Conservation (phyloP, 257 asterid genomes). For the Solanum neorickii region DNA sequence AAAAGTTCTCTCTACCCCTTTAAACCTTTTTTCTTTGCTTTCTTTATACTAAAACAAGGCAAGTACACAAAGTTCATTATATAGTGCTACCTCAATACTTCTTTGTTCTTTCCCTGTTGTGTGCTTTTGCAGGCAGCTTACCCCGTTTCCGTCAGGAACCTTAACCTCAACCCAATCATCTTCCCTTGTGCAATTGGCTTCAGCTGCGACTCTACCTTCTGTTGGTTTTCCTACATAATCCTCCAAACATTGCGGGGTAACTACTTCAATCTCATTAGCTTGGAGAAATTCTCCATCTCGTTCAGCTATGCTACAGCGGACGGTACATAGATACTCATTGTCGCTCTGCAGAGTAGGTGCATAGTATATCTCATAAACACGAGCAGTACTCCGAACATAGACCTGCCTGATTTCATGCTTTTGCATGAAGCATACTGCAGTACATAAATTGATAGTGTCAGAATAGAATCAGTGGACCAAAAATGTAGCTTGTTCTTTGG, state of each 20-base stretch:
- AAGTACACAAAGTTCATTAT: neutral
- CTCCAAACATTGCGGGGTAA: slow-evolving; percentile 15
- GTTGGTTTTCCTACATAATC: slow-evolving; percentile 11
- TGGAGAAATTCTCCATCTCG: slow-evolving; percentile 52
- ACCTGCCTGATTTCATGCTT: slow-evolving; percentile 56
- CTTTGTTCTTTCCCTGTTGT: neutral
- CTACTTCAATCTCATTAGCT: slow-evolving; percentile 24
- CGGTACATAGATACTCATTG: slow-evolving; percentile 74
- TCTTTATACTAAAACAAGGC: neutral
- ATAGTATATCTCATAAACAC: slow-evolving; percentile 72
- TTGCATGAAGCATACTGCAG: slow-evolving; percentile 55
- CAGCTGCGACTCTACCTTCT: slow-evolving; percentile 28
- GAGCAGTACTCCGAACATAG: slow-evolving; percentile 90
- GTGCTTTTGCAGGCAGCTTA: slow-evolving; percentile 20
- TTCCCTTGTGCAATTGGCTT: slow-evolving; percentile 41
- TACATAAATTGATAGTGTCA: neutral
- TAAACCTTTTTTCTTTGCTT: slow-evolving; percentile 3
- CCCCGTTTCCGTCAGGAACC: slow-evolving; percentile 24
- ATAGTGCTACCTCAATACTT: slow-evolving; percentile 20
- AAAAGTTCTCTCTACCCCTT: neutral
- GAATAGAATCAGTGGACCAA: neutral
- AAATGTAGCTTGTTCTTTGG: neutral
- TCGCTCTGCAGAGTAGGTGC: slow-evolving; percentile 28
- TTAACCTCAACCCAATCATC: slow-evolving; percentile 83
- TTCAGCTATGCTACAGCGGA: slow-evolving; percentile 69